Percentiles rank a stretch among this genome's conserved stretches.
phyloP scores from a whole-genome alignment of 2,329 filamentous ascomycete species.

The Endothia cerciana region DNA sequence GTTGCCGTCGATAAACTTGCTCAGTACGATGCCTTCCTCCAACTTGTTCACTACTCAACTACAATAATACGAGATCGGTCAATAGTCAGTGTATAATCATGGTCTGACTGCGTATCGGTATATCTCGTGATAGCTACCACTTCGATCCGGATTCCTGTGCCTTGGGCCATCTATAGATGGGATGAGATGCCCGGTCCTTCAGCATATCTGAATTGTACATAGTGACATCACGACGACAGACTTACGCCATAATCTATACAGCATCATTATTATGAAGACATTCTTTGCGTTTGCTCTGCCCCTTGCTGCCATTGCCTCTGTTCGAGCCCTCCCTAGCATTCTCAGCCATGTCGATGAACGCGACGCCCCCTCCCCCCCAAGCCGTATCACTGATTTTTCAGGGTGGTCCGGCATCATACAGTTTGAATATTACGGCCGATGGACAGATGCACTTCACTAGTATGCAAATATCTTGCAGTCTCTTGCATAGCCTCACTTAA shows the following conservation, averaged over 20 bases:
- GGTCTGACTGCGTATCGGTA: not conserved
- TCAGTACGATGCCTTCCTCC: not conserved
- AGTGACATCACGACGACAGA: not conserved
- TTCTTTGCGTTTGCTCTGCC: not conserved
- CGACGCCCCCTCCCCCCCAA: not conserved
- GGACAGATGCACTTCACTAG: conserved; percentile 20
- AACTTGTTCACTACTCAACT: not conserved
- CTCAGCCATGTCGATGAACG: not conserved
- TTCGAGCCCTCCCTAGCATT: not conserved
- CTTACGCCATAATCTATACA: not conserved
- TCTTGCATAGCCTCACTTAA: not conserved
- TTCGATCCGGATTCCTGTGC: not conserved
- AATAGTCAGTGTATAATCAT: not conserved
- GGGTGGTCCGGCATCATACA: conserved; percentile 17
- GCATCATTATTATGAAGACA: not conserved
- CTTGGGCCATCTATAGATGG: not conserved
- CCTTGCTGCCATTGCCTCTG: conserved; percentile 4
- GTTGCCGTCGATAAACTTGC: not conserved
- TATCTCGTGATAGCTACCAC: not conserved
- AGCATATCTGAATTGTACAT: not conserved
- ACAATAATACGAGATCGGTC: not conserved
- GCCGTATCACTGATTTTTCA: conserved; percentile 12
- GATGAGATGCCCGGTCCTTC: not conserved
- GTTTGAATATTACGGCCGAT: conserved; percentile 18
- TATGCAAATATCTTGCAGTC: conserved; percentile 4